Evolutionary conservation across 2,329 filamentous ascomycete species (phyloP).

Genomic region (Aspergillus alliaceus): DNA sequence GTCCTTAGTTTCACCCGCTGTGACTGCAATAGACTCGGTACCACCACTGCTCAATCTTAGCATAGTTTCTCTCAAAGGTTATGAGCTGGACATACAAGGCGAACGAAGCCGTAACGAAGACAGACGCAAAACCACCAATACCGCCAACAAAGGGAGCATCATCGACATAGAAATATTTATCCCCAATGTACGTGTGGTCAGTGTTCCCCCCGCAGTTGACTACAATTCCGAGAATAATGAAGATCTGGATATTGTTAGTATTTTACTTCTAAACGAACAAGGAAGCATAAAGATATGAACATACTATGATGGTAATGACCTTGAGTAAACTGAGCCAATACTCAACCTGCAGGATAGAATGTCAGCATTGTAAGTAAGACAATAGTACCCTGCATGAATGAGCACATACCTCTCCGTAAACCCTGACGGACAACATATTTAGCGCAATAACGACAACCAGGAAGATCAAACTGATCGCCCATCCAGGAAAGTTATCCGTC

Average conservation of each 20-base stretch:
- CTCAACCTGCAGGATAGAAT: constrained; percentile 29
- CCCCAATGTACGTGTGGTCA: constrained; percentile 57
- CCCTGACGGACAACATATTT: constrained; percentile 54
- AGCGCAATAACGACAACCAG: constrained; percentile 55
- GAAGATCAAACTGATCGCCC: constrained; percentile 63
- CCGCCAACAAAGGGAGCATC: constrained; percentile 65
- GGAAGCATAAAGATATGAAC: constrained; percentile 11
- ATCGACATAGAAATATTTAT: constrained; percentile 57
- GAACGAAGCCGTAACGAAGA: constrained; percentile 63
- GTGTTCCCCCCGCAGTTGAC: constrained; percentile 60
- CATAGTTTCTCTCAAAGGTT: not conserved
- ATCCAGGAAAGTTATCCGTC: constrained; percentile 63
- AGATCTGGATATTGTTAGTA: constrained; percentile 43
- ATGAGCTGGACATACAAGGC: constrained; percentile 46
- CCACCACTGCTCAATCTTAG: constrained; percentile 47
- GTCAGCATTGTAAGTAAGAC: not conserved
- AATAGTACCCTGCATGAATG: not conserved
- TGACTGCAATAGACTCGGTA: constrained; percentile 66
- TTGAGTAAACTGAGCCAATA: constrained; percentile 45
- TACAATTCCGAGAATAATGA: constrained; percentile 63
- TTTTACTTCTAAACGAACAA: constrained; percentile 35
- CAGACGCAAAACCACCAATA: constrained; percentile 65
- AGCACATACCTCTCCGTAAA: constrained; percentile 53
- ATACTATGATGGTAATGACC: constrained; percentile 42
- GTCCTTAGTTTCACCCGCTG: constrained; percentile 65